Evolutionary conservation across 495 filamentous ascomycete species (phyloP).

Genomic region (Aspergillus saccharolyticus): DNA sequence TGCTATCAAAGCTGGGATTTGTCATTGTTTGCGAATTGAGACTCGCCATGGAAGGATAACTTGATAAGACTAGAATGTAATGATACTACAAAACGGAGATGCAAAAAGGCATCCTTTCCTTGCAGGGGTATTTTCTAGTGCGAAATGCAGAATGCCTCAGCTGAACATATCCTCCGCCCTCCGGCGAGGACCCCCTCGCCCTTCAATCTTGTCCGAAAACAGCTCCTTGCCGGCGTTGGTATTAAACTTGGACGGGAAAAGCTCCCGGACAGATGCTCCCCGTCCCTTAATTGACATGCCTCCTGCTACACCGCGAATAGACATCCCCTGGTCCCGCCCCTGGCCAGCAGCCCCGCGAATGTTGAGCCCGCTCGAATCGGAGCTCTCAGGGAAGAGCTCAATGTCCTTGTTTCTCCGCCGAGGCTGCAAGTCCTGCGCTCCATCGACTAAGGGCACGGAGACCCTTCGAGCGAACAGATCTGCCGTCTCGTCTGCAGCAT

Average conservation of each 20-base stretch:
- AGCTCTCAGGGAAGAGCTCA: slow-evolving; percentile 36
- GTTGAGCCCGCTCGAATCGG: slow-evolving; percentile 39
- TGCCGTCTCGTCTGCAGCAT: slow-evolving; percentile 58
- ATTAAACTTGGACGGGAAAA: slow-evolving; percentile 64
- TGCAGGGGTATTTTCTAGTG: neutral
- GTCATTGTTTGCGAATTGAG: neutral
- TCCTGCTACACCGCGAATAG: slow-evolving; percentile 58
- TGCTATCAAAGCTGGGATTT: neutral
- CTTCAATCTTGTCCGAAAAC: slow-evolving; percentile 52
- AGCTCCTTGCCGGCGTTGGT: slow-evolving; percentile 67
- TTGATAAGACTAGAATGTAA: neutral
- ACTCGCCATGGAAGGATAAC: neutral
- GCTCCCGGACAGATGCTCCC: slow-evolving; percentile 55
- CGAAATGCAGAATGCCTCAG: slow-evolving; percentile 16
- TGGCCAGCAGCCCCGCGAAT: slow-evolving; percentile 58
- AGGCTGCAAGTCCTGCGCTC: slow-evolving; percentile 24
- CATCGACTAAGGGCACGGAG: slow-evolving; percentile 48
- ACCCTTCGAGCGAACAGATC: slow-evolving; percentile 53
- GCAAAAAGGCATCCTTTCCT: neutral
- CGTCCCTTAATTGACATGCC: slow-evolving; percentile 45
- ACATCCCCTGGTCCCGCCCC: slow-evolving; percentile 50
- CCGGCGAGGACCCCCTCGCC: slow-evolving; percentile 43
- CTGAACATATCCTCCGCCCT: slow-evolving; percentile 50
- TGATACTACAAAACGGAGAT: neutral
- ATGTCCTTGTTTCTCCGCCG: slow-evolving; percentile 32